Evolutionary conservation across 2,329 filamentous ascomycete species (phyloP), one percentile per base, ranked within the genome.

Genomic region (Exophiala mesophila): DNA sequence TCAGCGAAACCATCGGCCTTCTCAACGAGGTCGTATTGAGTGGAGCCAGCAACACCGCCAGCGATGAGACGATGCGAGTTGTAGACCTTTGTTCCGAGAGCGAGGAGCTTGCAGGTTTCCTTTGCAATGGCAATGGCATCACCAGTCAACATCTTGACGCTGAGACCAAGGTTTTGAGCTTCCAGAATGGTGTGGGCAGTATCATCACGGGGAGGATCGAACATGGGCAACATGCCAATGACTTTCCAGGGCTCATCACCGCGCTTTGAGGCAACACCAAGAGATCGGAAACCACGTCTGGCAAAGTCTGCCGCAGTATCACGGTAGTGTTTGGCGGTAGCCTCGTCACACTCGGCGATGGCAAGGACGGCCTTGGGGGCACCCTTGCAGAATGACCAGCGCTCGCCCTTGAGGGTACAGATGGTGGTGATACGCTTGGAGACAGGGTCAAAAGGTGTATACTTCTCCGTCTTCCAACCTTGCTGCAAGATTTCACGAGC

Each of bases 71-170:
- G 82, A 61, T 83, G 79, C 47, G 83, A 86, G 72, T 86, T 85
- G 73, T 87, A 87, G 54, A 88, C 83, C 73, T 86, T 86, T 63
- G 83, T 86, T 57, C 82, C 82, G 46, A 87, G 78, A 54, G 82
- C 81, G 63, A 87, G 74, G 80, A 86, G 86, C 72, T 85, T 85
- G 77, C 83, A 87, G 55, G 83, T 87, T 69, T 87, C 83, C 72
- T 86, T 86, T 46, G 83, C 83, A 54, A 87, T 87, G 57, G 83
- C 82, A 57, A 86, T 83, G 53, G 83, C 83, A 62, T 87, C 83
- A 76, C 83, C 83, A 69, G 83, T 87, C 65, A 87, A 71, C 83
- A 87, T 87, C 78, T 87, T 87, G 56, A 87, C 83, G 53, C 77
- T 79, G 23, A 87, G 81, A 72, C 83, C 83, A 44, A 87, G 80